Conservation (phyloP, 345 rosid species). For the Mallotus nudiflorus region DNA sequence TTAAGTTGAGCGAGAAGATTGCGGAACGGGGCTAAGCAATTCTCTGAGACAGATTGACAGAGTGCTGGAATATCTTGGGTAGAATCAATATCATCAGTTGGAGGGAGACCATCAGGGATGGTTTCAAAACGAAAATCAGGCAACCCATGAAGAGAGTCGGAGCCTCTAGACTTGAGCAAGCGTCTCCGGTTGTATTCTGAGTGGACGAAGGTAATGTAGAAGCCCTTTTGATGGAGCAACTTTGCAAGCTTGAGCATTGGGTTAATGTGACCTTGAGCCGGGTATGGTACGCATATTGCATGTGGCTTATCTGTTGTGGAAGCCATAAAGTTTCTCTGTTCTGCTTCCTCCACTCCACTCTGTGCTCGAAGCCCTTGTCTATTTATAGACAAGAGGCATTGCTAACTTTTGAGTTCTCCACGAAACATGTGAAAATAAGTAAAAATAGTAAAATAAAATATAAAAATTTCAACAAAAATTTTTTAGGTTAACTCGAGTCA, state of each 20-base stretch:
- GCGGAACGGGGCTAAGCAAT: not conserved
- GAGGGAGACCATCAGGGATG: constrained; percentile 1
- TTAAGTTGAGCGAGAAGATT: not conserved
- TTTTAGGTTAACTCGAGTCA: too few relatives aligned
- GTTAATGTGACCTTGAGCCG: constrained; percentile 43
- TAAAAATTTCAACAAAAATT: too few relatives aligned
- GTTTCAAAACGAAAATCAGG: constrained; percentile 7
- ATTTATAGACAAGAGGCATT: too few relatives aligned
- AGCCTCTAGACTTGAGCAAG: not conserved
- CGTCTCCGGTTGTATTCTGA: constrained; percentile 7
- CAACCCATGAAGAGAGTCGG: not conserved
- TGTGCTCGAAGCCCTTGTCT: too few relatives aligned
- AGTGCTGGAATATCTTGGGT: not conserved
- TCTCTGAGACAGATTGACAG: not conserved
- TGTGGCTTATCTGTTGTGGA: constrained; percentile 11
- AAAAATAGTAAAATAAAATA: too few relatives aligned
- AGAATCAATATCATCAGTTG: not conserved
- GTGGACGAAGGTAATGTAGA: constrained; percentile 44
- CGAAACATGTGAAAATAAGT: too few relatives aligned
- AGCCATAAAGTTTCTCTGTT: too few relatives aligned
- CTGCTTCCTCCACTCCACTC: too few relatives aligned
- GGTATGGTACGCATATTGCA: constrained; percentile 33
- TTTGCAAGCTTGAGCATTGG: constrained; percentile 39
- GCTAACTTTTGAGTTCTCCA: too few relatives aligned
- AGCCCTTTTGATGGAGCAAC: constrained; percentile 35